Evolutionary conservation across 306 rosid genomes (phyloP).

Genomic region (Dryas octopetala): DNA sequence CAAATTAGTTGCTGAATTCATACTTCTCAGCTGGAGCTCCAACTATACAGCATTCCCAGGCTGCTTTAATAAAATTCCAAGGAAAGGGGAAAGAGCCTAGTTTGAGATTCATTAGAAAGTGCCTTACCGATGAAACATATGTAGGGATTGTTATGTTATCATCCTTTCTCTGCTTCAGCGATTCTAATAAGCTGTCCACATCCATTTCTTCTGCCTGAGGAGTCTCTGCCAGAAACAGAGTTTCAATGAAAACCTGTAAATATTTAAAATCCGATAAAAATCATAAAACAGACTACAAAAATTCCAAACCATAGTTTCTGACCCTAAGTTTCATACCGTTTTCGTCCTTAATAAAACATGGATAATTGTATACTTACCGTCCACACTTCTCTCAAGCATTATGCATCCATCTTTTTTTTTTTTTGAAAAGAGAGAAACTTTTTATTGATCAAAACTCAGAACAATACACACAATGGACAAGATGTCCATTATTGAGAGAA

Average conservation of each 20-base stretch:
- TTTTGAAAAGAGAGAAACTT: too few species aligned
- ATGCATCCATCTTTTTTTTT: slow-evolving; percentile 92
- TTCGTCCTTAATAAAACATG: slow-evolving; percentile 9
- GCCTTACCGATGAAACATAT: slow-evolving; percentile 62
- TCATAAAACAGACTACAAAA: slow-evolving; percentile 23
- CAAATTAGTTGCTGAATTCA: too few species aligned
- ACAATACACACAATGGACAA: too few species aligned
- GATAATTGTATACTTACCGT: slow-evolving; percentile 37
- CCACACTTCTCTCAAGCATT: slow-evolving; percentile 76
- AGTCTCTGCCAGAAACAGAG: slow-evolving; percentile 49
- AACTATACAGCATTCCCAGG: background rate
- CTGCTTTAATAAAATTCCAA: background rate
- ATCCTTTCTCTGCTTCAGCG: slow-evolving; percentile 52
- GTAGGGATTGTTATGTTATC: slow-evolving; percentile 42
- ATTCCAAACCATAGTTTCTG: slow-evolving; percentile 19
- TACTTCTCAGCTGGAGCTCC: too few species aligned
- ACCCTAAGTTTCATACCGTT: slow-evolving; percentile 6
- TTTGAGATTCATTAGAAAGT: background rate
- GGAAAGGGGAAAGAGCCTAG: too few species aligned
- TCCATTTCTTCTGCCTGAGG: slow-evolving; percentile 58
- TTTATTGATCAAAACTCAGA: too few species aligned
- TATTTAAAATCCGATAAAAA: slow-evolving; percentile 4
- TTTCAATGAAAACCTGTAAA: slow-evolving; percentile 30
- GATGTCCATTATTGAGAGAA: too few species aligned
- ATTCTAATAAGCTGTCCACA: slow-evolving; percentile 52